These are phyloP conservation scores for Pseudocercospora musae DNA, from an alignment of 2,329 filamentous ascomycete species.

Conservation along the genomic window DNA sequence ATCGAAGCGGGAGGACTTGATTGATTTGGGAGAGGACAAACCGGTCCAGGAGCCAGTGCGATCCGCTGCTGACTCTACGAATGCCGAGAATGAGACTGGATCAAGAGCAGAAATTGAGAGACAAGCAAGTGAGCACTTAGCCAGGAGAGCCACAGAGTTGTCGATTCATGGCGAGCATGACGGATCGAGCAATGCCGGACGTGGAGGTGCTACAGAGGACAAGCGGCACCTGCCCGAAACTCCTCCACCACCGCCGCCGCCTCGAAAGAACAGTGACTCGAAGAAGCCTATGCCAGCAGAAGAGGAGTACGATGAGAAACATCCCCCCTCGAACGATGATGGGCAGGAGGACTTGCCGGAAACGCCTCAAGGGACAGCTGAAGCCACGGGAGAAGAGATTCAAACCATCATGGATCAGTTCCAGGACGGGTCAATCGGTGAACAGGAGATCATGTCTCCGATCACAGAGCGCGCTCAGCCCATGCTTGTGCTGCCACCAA, in stretches of 20 bases:
- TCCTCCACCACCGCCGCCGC: slow-evolving; percentile 32
- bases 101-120: slow-evolving; percentile 26
- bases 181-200: neutral
- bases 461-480: slow-evolving; percentile 79
- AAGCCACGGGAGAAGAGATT: slow-evolving; percentile 66
- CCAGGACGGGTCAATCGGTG: slow-evolving; percentile 65
- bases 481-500: slow-evolving; percentile 71
- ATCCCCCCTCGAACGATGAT: slow-evolving; percentile 25
- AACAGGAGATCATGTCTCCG: slow-evolving; percentile 87
- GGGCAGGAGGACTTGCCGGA: slow-evolving; percentile 47
- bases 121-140: slow-evolving; percentile 33
- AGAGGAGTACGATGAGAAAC: slow-evolving; percentile 34
- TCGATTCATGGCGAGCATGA: slow-evolving; percentile 9
- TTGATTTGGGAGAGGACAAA: neutral
- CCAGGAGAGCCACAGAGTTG: slow-evolving; percentile 30
- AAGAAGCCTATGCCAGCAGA: slow-evolving; percentile 9
- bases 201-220: neutral
- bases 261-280: slow-evolving; percentile 29
- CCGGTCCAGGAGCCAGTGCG: neutral
- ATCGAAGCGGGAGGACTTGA: neutral
- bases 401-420: slow-evolving; percentile 98
- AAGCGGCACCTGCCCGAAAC: slow-evolving; percentile 26
- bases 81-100: slow-evolving; percentile 13
- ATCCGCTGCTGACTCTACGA: neutral
- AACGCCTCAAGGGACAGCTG: slow-evolving; percentile 36